Evolutionary conservation across 73 alveolate genomes (phyloP), one percentile per base, ranked within the genome.

Genomic region (Paraurostyla sp.): DNA sequence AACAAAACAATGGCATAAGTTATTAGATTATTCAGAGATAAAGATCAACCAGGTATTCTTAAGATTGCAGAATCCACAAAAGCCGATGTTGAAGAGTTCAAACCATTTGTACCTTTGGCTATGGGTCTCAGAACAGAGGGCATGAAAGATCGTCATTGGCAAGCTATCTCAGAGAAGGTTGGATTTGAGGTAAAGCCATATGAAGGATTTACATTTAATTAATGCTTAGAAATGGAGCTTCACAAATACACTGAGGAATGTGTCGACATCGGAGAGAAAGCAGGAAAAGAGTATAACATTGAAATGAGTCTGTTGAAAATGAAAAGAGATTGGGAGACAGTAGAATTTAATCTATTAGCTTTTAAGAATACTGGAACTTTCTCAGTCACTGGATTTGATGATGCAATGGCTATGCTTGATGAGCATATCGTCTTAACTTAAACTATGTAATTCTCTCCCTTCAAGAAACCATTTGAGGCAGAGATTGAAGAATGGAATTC

Each of bases 111-210:
- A 22, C 98, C 97, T 25, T 91, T 97, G 13, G 99, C 98, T 58
- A 92, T 96, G n/a, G 98, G 98, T 73, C 93, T 97, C 57, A 88
- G 98, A 46, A 97, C 97, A 22, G 97, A 97, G 27, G 99, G 99
- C 57, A 96, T 97, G 98, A 96, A 97, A 81, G 99, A 97, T 80
- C 87, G 99, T 30, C 99, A 97, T 83, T 97, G 99, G 99, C 88
- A 91, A 46, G 98, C 92, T 86, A 93, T 94, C 0, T 96, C 98
- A 30, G 87, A 94, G 81, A 87, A 92, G 69, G 96, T 96, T 33
- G 99, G 99, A 0, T 92, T 95, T 75, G 99, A 95, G 46, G 97
- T 96, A 46, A 94, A 96, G 30, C 99, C 98, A 18, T 95, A 89
- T 52, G 94, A 93, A 87, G 99, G 98, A 56, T 82, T 94, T 91